Conservation (phyloP, 495 filamentous ascomycete species). For the Lophium mytilinum region DNA sequence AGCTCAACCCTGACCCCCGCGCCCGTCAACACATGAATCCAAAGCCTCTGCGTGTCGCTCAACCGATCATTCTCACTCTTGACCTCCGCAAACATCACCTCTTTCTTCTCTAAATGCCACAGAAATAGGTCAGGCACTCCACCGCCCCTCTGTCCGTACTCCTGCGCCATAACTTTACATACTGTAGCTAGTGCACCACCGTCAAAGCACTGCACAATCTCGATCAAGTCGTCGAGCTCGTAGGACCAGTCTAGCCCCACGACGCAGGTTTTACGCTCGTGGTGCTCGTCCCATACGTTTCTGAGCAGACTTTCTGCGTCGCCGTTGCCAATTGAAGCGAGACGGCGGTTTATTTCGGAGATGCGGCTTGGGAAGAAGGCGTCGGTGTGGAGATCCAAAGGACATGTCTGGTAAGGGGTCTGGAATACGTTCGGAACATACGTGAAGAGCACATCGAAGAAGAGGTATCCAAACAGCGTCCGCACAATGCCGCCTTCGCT, state of each 20-base stretch:
- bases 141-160: conserved; percentile 77
- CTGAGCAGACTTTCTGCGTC: conserved; percentile 56
- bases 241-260: conserved; percentile 90
- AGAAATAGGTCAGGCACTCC: conserved; percentile 92
- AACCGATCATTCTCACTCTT: conserved; percentile 93
- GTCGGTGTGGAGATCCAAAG: conserved; percentile 87
- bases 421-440: conserved; percentile 97
- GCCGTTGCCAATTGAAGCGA: conserved; percentile 61
- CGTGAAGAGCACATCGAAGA: conserved; percentile 87
- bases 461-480: conserved; percentile 85
- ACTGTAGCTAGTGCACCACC: conserved; percentile 72
- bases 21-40: conserved; percentile 85
- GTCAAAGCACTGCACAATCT: conserved; percentile 72
- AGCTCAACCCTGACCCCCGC: conserved; percentile 82
- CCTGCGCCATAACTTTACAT: conserved; percentile 89
- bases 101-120: conserved; percentile 50
- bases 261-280: conserved; percentile 66
- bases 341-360: conserved; percentile 81
- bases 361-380: conserved; percentile 80
- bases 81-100: conserved; percentile 82
- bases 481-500: conserved; percentile 82
- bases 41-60: conserved; percentile 92
- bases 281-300: conserved; percentile 55
- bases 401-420: conserved; percentile 87
- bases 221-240: conserved; percentile 66